A percentile compares a stretch with the other conserved stretches of the same genome.
Evolutionary conservation across 257 asterid genomes (phyloP).

Genomic region (Capsicum chinense): DNA sequence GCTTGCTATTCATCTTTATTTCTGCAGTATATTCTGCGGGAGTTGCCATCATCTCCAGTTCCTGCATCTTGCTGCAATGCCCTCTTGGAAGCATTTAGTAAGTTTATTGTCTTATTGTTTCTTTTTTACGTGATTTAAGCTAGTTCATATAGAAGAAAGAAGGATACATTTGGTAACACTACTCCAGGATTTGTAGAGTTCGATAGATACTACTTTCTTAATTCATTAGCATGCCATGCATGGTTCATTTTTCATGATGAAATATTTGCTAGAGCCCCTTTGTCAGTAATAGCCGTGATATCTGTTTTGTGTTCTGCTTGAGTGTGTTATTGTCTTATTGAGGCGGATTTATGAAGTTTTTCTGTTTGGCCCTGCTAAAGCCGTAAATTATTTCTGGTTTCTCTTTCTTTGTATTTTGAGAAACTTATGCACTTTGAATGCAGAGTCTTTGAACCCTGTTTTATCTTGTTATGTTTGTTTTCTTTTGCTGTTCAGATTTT

Average conservation of each 20-base stretch:
- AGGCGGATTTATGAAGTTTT: not conserved
- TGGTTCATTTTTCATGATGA: conserved; percentile 5
- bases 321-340: not conserved
- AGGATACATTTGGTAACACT: not conserved
- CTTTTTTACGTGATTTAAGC: conserved; percentile 27
- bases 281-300: not conserved
- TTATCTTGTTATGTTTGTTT: not conserved
- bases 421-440: not conserved
- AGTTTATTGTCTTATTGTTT: conserved; percentile 41
- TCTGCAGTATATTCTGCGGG: conserved; percentile 87
- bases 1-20: conserved; percentile 29
- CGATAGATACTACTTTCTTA: not conserved
- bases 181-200: not conserved
- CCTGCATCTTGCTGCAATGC: conserved; percentile 99
- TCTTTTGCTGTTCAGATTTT: not conserved
- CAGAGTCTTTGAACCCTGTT: not conserved
- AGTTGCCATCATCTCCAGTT: conserved; percentile 97
- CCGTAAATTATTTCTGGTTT: not conserved
- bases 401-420: not conserved
- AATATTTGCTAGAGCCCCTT: conserved; percentile 9
- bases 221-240: not conserved
- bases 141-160: not conserved
- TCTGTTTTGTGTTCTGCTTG: not conserved
- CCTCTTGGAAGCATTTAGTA: conserved; percentile 89
- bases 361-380: not conserved